Evolutionary conservation across 495 filamentous ascomycete genomes (phyloP).

Genomic region (Penicillium manginii): DNA sequence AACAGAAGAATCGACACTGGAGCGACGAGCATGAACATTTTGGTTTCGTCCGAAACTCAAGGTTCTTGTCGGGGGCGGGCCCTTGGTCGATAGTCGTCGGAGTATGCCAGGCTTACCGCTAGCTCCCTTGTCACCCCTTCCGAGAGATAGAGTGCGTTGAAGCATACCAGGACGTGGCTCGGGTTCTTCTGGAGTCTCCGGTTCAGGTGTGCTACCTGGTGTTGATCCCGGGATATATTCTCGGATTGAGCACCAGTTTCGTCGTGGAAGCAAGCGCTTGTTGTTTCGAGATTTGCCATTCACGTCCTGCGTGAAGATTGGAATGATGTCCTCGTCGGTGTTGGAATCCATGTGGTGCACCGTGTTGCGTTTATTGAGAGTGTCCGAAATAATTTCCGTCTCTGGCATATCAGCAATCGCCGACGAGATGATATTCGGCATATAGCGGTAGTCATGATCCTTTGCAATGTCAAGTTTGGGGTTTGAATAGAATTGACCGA

Average conservation of each 20-base stretch:
- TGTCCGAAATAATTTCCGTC: slow-evolving; percentile 84
- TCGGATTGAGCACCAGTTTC: slow-evolving; percentile 91
- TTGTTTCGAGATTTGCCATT: slow-evolving; percentile 90
- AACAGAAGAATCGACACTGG: slow-evolving; percentile 43
- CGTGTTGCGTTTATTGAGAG: slow-evolving; percentile 92
- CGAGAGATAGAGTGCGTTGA: slow-evolving; percentile 66
- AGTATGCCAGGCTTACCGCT: slow-evolving; percentile 49
- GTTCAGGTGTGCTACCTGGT: slow-evolving; percentile 64
- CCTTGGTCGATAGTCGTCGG: slow-evolving; percentile 54
- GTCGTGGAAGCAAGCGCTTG: slow-evolving; percentile 82
- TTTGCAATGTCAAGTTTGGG: slow-evolving; percentile 75
- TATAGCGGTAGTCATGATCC: slow-evolving; percentile 90
- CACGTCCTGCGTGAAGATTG: slow-evolving; percentile 85
- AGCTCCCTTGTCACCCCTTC: slow-evolving; percentile 52
- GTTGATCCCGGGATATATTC: slow-evolving; percentile 76
- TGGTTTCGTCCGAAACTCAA: slow-evolving; percentile 44
- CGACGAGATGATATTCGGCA: slow-evolving; percentile 87
- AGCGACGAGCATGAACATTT: slow-evolving; percentile 29
- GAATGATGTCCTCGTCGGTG: slow-evolving; percentile 95
- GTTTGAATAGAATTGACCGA: slow-evolving; percentile 94
- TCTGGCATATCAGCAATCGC: slow-evolving; percentile 92
- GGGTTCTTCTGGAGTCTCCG: slow-evolving; percentile 28
- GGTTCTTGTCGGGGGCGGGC: slow-evolving; percentile 41
- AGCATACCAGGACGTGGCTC: slow-evolving; percentile 55
- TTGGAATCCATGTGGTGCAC: slow-evolving; percentile 75